These are phyloP conservation scores for Suillus subaureus DNA, from an alignment of 768 basidiomycete species.

Conservation along the genomic window DNA sequence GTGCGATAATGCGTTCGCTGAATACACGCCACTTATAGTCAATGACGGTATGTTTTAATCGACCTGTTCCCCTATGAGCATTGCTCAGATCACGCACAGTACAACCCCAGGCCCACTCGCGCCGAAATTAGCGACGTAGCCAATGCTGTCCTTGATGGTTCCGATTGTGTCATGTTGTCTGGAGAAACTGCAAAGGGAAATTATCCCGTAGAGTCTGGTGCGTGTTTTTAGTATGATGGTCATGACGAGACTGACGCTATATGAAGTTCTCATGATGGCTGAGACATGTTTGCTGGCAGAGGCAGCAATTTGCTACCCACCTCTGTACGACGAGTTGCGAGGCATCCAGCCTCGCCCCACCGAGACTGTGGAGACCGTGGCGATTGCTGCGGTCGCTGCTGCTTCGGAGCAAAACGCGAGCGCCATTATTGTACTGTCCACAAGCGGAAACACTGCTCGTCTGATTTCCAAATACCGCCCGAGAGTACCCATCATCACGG, in stretches of 20 bases:
- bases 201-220: conserved; percentile 95
- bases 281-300: conserved; percentile 98
- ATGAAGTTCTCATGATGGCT: conserved; percentile 96
- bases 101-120: conserved; percentile 98
- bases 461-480: conserved; percentile 97
- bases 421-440: conserved; percentile 95
- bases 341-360: conserved; percentile 84
- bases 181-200: conserved; percentile 98
- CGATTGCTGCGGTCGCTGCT: conserved; percentile 94
- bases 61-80: conserved; percentile 9
- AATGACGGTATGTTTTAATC: conserved; percentile 71
- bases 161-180: conserved; percentile 99
- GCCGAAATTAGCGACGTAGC: conserved; percentile 99
- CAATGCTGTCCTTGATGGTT: conserved; percentile 97
- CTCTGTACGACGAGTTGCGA: conserved; percentile 88
- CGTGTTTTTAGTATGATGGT: conserved; percentile 23
- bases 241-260: conserved; percentile 12
- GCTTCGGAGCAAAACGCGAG: conserved; percentile 93
- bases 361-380: conserved; percentile 93
- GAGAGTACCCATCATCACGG: conserved; percentile 89
- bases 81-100: conserved; percentile 46
- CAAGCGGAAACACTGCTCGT: conserved; percentile 94
- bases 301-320: conserved; percentile 92
- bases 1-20: neutral
- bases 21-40: conserved; percentile 51